Evolutionary conservation across 805 yeast genomes (phyloP), one percentile per base, ranked within the genome.

Genomic region (Ascoidea asiatica): DNA sequence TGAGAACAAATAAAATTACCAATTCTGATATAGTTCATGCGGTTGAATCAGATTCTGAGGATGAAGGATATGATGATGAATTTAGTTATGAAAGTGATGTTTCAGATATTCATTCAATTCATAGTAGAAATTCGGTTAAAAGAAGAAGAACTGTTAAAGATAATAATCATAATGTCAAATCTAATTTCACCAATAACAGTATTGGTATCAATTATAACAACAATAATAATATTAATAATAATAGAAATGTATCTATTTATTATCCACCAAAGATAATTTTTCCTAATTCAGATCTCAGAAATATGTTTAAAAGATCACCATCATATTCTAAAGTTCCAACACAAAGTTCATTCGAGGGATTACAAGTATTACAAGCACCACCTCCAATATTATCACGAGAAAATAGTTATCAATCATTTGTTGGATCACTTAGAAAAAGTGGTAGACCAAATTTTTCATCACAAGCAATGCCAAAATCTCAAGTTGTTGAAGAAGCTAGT

Each of bases 391-490:
- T 49, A 18, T 49, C 52, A 3, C 21, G 52, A 13, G 50, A 49
- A 40, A 49, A 48, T 37, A 46, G 50, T 43, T 47, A 21, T 13
- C 52, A 49, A 20, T 49, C 52, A 7, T 49, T 47, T 33, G 41
- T 44, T 8, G 35, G 35, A 3, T 43, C 46, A 38, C 19, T 41
- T 4, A 41, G 53, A 21, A 55, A 47, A 15, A 64, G 65, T 45
- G 59, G 67, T 37, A 67, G 75, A 41, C 85, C 88, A 0, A 75
- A 75, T 40, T 79, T 84, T 52, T 75, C 83, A 35, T 81, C 90
- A 2, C 80, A 77, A 39, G 78, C 81, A 42, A 69, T 82, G 42
- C 92, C 92, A 1, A 70, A 75, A 48, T 75, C 90, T 0, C 76
- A 70, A 48, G 70, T 82, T 1, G 62, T 78, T 41, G 85, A 79